Evolutionary conservation across 108 stramenopile genomes (phyloP).

Genomic region (Cyclostephanos tholiformis): DNA sequence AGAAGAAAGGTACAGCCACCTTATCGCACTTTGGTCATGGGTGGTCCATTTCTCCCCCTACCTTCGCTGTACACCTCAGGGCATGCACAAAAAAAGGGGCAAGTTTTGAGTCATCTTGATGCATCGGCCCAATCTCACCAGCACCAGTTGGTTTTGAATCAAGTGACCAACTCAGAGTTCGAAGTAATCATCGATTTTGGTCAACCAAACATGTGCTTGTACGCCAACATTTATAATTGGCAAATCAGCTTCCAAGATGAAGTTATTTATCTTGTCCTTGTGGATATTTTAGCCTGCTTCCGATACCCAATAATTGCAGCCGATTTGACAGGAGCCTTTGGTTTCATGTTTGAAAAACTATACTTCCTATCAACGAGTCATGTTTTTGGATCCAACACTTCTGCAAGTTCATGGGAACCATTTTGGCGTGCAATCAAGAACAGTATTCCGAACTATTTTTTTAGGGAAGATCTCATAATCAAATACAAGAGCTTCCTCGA

Average conservation of each 20-base stretch:
- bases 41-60: neutral
- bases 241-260: too few species aligned
- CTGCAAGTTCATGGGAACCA: slow-evolving; percentile 1
- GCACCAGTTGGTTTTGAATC: neutral
- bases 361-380: neutral
- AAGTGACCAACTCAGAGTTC: neutral
- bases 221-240: too few species aligned
- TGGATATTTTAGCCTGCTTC: neutral
- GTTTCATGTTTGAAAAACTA: neutral
- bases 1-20: slow-evolving; percentile 20
- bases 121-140: neutral
- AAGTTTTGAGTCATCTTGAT: neutral
- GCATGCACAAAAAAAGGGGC: slow-evolving; percentile 7
- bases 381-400: neutral
- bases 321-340: neutral
- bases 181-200: slow-evolving; percentile 2
- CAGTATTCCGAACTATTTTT: neutral
- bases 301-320: neutral
- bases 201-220: neutral
- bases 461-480: too few species aligned
- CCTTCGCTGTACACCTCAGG: slow-evolving; percentile 3
- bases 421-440: neutral
- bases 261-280: neutral
- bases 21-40: neutral
- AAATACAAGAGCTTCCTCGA: too few species aligned